These are phyloP conservation scores for Gracilaria gracilis DNA, from an alignment of 23 red algal species.

Conservation along the genomic window DNA sequence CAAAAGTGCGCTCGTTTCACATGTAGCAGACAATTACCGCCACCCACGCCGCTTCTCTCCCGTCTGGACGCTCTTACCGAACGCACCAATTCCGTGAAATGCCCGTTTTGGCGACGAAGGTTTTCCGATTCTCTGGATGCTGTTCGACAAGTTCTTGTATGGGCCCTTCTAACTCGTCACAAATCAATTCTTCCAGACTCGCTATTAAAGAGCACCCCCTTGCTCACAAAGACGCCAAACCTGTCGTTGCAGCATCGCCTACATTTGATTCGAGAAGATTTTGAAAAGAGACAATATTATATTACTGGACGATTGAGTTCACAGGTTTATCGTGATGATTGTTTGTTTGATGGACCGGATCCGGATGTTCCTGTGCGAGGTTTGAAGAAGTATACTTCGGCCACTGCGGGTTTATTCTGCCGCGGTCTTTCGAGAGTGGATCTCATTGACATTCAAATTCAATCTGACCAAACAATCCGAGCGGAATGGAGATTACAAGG, in stretches of 20 bases:
- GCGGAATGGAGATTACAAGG: slow-evolving; percentile 77
- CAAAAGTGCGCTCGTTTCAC: background rate
- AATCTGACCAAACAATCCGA: background rate
- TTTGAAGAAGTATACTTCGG: slow-evolving; percentile 57
- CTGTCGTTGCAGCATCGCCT: slow-evolving; percentile 8
- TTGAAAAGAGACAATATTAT: slow-evolving; percentile 71
- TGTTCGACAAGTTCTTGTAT: slow-evolving; percentile 27
- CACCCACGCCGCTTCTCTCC: slow-evolving; percentile 17
- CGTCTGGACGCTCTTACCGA: slow-evolving; percentile 17
- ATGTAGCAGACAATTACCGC: slow-evolving; percentile 13
- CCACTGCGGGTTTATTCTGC: slow-evolving; percentile 59
- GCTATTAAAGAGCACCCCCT: background rate
- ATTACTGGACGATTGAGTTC: slow-evolving; percentile 61
- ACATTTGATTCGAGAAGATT: slow-evolving; percentile 64
- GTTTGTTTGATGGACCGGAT: slow-evolving; percentile 74
- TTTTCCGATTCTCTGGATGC: slow-evolving; percentile 62
- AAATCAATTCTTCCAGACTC: slow-evolving; percentile 56
- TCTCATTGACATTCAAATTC: slow-evolving; percentile 47
- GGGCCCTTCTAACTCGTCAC: slow-evolving; percentile 43
- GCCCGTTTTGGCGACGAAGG: slow-evolving; percentile 74
- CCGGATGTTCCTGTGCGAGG: slow-evolving; percentile 66
- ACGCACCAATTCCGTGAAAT: slow-evolving; percentile 61
- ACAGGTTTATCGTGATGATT: slow-evolving; percentile 62
- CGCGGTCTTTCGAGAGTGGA: slow-evolving; percentile 45
- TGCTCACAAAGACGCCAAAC: slow-evolving; percentile 4